These are phyloP conservation scores for Cucurbita pepo DNA, from an alignment of 306 rosid genomes.

Conservation along the genomic window DNA sequence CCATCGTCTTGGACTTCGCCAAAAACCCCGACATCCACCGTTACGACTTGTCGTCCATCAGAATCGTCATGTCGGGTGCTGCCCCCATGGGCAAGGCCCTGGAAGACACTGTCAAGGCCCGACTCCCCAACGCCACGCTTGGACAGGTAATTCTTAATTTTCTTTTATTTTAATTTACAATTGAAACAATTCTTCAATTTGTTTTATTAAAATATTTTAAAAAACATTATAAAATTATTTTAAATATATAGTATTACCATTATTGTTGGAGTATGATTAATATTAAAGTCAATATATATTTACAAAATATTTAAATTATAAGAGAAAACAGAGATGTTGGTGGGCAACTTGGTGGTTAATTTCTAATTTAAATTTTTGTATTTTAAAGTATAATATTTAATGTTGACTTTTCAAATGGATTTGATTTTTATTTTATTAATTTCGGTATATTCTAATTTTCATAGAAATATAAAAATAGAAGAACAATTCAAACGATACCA, in stretches of 20 bases:
- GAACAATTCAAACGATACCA: neutral
- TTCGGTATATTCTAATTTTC: no score
- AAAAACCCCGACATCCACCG: conserved; percentile 25
- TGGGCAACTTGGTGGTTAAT: neutral
- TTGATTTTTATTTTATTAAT: no score
- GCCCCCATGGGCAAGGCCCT: conserved; percentile 72
- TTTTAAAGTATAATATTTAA: no score
- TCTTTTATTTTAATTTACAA: no score
- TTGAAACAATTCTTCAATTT: no score
- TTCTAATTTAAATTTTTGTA: no score
- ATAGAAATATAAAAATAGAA: neutral
- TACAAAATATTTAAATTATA: neutral
- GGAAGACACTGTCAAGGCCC: conserved; percentile 33
- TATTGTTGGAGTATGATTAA: neutral
- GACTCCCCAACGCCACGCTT: conserved; percentile 52
- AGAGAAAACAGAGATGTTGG: neutral
- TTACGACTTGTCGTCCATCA: conserved; percentile 44
- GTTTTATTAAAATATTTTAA: no score
- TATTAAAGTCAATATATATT: neutral
- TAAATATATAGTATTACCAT: no score
- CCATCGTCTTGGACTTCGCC: conserved; percentile 44
- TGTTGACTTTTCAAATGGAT: no score
- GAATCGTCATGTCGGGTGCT: conserved; percentile 48
- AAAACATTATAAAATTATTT: no score
- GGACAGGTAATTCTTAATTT: conserved; percentile 38